Conservation (phyloP, 2,329 filamentous ascomycete species). For the Cladosporium halotolerans region DNA sequence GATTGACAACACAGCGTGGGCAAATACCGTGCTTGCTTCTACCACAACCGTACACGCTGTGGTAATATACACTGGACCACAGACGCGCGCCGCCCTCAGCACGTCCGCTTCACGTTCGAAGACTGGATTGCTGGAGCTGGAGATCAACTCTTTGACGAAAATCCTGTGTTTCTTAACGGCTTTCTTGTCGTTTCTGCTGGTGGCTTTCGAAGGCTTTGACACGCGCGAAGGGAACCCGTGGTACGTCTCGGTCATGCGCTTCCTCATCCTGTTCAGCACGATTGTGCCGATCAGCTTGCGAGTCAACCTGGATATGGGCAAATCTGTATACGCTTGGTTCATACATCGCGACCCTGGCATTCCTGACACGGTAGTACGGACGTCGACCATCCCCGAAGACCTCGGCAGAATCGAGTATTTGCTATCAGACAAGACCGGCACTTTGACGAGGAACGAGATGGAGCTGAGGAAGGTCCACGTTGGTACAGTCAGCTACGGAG, state of each 20-base stretch:
- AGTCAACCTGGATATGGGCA: constrained; percentile 95
- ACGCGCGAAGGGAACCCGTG: constrained; percentile 55
- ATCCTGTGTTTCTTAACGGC: constrained; percentile 88
- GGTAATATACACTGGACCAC: constrained; percentile 88
- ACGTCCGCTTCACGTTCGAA: constrained; percentile 90
- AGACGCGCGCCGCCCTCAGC: constrained; percentile 88
- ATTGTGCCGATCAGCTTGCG: constrained; percentile 96
- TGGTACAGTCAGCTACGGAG: constrained; percentile 94
- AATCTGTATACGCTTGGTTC: constrained; percentile 91
- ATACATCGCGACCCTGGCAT: constrained; percentile 90
- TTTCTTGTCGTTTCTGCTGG: constrained; percentile 76
- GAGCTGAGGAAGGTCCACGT: constrained; percentile 98
- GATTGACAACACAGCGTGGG: constrained; percentile 98
- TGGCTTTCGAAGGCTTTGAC: constrained; percentile 77
- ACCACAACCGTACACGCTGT: constrained; percentile 83
- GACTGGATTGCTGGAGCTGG: constrained; percentile 84
- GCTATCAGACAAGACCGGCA: constrained; percentile 96
- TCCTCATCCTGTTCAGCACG: constrained; percentile 95
- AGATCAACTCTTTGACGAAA: constrained; percentile 96
- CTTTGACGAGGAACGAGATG: constrained; percentile 75
- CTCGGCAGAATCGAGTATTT: constrained; percentile 93
- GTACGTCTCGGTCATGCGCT: constrained; percentile 98
- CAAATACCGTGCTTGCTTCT: constrained; percentile 93
- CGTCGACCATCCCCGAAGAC: constrained; percentile 95
- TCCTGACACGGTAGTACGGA: constrained; percentile 84